Conservation (phyloP, 768 basidiomycete species). For the Termitomyces sp. region DNA sequence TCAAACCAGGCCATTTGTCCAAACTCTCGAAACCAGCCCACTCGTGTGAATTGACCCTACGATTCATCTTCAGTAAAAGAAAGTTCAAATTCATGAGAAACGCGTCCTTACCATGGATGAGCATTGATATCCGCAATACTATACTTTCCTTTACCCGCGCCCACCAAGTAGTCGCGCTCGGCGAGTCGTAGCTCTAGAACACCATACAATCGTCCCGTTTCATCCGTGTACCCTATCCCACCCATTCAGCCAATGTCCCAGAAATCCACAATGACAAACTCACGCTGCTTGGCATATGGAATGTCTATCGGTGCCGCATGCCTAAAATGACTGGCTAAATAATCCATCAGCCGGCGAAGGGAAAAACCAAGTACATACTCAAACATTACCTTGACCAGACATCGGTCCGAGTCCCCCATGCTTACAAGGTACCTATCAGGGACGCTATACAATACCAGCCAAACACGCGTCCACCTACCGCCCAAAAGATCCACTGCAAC, state of each 20-base stretch:
- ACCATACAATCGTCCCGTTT: conserved; percentile 43
- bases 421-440: background rate
- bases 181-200: conserved; percentile 44
- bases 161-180: conserved; percentile 44
- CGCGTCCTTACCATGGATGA: conserved; percentile 19
- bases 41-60: conserved; percentile 29
- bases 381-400: conserved; percentile 17
- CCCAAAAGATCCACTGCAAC: conserved; percentile 48
- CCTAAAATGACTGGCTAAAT: conserved; percentile 11
- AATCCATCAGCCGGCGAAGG: background rate
- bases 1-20: conserved; percentile 35
- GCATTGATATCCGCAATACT: conserved; percentile 40
- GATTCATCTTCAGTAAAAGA: background rate
- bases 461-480: conserved; percentile 8
- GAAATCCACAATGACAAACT: background rate
- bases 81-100: conserved; percentile 2
- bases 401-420: conserved; percentile 20
- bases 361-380: too few relatives aligned
- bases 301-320: conserved; percentile 13
- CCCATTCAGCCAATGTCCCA: background rate
- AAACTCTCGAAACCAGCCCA: conserved; percentile 31
- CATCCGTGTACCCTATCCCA: conserved; percentile 37
- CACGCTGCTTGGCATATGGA: conserved; percentile 16
- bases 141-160: conserved; percentile 25
- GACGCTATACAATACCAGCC: background rate